A percentile compares a stretch with the other conserved stretches of the same genome.
These are phyloP conservation scores for Tolypocladium guangdongense DNA, from an alignment of 2,329 filamentous ascomycete species.

Conservation along the genomic window DNA sequence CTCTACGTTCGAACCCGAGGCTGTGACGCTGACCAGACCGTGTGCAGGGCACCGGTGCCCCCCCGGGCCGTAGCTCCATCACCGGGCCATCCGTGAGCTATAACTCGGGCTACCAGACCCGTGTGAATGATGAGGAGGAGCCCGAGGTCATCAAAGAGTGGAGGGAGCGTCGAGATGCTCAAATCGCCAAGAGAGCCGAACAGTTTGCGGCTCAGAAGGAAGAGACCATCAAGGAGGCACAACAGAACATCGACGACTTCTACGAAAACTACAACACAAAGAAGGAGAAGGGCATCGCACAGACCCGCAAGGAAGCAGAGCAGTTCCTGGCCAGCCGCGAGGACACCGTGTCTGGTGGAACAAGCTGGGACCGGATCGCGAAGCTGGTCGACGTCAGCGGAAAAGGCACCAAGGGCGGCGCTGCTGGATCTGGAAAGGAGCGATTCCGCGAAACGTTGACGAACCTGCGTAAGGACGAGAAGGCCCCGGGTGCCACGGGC, in stretches of 20 bases:
- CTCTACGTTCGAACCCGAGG: neutral
- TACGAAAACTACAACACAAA: slow-evolving; percentile 99
- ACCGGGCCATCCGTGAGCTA: slow-evolving; percentile 59
- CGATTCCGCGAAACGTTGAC: slow-evolving; percentile 86
- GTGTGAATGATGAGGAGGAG: slow-evolving; percentile 62
- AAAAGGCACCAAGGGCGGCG: slow-evolving; percentile 79
- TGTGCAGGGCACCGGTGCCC: slow-evolving; percentile 18
- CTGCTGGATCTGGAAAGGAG: slow-evolving; percentile 85
- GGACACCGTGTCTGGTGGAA: slow-evolving; percentile 88
- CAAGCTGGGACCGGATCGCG: slow-evolving; percentile 95
- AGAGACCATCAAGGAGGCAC: slow-evolving; percentile 79
- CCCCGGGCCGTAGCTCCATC: slow-evolving; percentile 35
- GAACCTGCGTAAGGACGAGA: slow-evolving; percentile 87
- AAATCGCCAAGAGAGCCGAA: slow-evolving; percentile 74
- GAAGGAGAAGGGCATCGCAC: slow-evolving; percentile 84
- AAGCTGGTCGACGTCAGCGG: slow-evolving; percentile 97
- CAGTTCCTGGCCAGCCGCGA: slow-evolving; percentile 82
- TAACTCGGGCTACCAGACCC: slow-evolving; percentile 50
- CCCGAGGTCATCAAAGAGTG: slow-evolving; percentile 83
- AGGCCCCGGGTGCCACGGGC: slow-evolving; percentile 57
- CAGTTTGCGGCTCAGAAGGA: slow-evolving; percentile 73
- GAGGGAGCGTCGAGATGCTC: slow-evolving; percentile 79
- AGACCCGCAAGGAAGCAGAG: slow-evolving; percentile 85
- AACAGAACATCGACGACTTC: slow-evolving; percentile 94
- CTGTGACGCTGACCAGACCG: slow-evolving; percentile 1